Base-by-base conservation (phyloP, 192 early-diverging fungal species). In the Coemansia sp. region DNA sequence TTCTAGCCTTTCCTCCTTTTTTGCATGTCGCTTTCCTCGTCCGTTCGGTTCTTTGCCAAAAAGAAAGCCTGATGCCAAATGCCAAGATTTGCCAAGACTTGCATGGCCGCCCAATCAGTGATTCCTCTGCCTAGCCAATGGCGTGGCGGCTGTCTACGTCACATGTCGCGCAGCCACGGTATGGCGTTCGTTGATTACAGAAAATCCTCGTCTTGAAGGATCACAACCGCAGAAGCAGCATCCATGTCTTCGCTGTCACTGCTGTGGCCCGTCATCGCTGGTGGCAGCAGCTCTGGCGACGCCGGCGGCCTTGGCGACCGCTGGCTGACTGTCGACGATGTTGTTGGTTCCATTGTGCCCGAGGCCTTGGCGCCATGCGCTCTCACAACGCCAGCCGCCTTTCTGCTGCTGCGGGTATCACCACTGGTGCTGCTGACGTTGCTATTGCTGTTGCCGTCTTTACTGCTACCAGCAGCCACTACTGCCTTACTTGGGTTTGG, bases 201-300 rank as follows among this genome's bases (percentile, higher is more conserved):
- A n/a, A 62, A 69, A 39, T 69, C 67, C 32, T 69, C 67, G 61
- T 69, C 67, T 54, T 62, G 47, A 8, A 69, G 61, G 48, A 69
- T 46, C 8, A 55, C 67, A 45, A 69, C 5, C 15, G n/a, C 54
- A 45, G 65, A 46, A n/a, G n/a, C 52, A 13, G 16, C 51, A 46
- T 65, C 51, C 26, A 3, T 2, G 13, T 65, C 51, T 21, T 64
- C 62, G 18, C 55, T 37, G 55, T 47, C n/a, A 7, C 51, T 18
- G 32, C 57, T 40, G 32, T 41, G 10, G 54, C 10, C 57, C 16
- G 57, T 59, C 5, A 12, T 58, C 4, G 54, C 22, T 16, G 36
- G n/a, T 59, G 57, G 39, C 57, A 40, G 11, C 57, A 8, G 51
- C 51, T 6, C n/a, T 52, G 51, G 51, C 51, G 36, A 37, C 15